Base-by-base conservation (phyloP, 2,329 filamentous ascomycete genomes). In the Didymella arachidicola region DNA sequence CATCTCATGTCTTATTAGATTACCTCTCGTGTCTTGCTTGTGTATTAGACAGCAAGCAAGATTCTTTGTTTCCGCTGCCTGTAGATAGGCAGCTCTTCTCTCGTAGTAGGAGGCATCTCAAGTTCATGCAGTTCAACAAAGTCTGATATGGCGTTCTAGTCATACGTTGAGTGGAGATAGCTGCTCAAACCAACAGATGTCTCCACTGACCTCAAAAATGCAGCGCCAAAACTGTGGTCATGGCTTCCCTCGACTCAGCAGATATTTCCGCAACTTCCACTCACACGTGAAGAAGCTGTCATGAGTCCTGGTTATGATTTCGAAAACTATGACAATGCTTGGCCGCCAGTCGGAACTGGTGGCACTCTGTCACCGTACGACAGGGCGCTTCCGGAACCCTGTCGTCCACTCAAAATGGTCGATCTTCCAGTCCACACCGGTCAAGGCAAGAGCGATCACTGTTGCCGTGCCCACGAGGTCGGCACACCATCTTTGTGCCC, bases 361-460 rank as follows among this genome's bases (percentile, higher is more conserved):
- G 34, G 27, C 27, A 46, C 27, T 19, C n/a, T 22, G 11, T 14
- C 27, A 34, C 34, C 11, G 30, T 44, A 32, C 25, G 18, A 32
- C n/a, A 32, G 16, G 41, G 39, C 41, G 27, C 18, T 41, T 41
- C 39, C 41, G 25, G 38, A 52, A 36, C 3, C 43, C 12, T 38
- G n/a, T 10, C 7, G 5, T 29, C 36, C 43, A 48, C 16, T 38
- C 32, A 41, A 11, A 8, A 18, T 25, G n/a, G 7, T 12, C 26
- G 19, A 11, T 26, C 16, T 25, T 38, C 12, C 39, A n/a, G 14
- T 19, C 16, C 32, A 42, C 26, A 59, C 32, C n/a, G 27, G 16
- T 50, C 46, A 54, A 50, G 51, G 27, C 16, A 54, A 14, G 45
- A 45, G 41, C 27, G 27, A 46, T 54, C 34, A 22, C 25, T 11